phyloP scores from a whole-genome alignment of 768 basidiomycete species.

The Dacryopinax spathularia region DNA sequence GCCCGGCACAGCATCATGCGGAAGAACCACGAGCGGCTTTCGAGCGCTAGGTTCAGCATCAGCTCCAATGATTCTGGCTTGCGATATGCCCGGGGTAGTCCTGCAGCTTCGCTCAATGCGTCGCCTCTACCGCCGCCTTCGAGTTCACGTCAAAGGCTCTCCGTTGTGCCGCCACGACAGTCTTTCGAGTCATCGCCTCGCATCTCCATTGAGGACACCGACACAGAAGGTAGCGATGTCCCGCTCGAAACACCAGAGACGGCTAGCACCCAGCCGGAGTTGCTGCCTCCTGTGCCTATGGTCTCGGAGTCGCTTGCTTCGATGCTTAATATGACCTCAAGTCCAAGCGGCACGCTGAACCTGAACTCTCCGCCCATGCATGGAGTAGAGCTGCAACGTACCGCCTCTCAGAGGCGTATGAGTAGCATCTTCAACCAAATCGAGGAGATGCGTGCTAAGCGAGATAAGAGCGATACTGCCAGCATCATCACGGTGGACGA shows the following conservation, averaged over 20 bases:
- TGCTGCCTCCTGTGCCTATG: constrained; percentile 66
- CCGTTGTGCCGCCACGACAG: constrained; percentile 10
- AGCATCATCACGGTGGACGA: constrained; percentile 93
- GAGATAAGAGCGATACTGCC: constrained; percentile 76
- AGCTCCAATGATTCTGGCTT: constrained; percentile 28
- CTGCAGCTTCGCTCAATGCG: neutral
- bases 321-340: constrained; percentile 16
- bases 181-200: constrained; percentile 19
- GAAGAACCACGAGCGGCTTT: constrained; percentile 28
- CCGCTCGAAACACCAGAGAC: neutral
- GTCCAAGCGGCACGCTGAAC: constrained; percentile 7
- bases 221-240: neutral
- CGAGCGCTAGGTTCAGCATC: constrained; percentile 42
- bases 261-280: constrained; percentile 31
- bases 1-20: constrained; percentile 81
- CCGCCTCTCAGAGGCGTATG: neutral
- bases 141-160: constrained; percentile 13
- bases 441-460: constrained; percentile 59
- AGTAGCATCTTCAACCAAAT: constrained; percentile 2
- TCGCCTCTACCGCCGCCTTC: constrained; percentile 16
- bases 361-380: neutral
- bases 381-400: constrained; percentile 1
- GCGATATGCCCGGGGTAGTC: neutral
- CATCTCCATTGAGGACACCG: neutral
- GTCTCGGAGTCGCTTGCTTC: constrained; percentile 49